phyloP scores from a whole-genome alignment of 1,284 basidiomycete species.

The Schizophyllum amplum region DNA sequence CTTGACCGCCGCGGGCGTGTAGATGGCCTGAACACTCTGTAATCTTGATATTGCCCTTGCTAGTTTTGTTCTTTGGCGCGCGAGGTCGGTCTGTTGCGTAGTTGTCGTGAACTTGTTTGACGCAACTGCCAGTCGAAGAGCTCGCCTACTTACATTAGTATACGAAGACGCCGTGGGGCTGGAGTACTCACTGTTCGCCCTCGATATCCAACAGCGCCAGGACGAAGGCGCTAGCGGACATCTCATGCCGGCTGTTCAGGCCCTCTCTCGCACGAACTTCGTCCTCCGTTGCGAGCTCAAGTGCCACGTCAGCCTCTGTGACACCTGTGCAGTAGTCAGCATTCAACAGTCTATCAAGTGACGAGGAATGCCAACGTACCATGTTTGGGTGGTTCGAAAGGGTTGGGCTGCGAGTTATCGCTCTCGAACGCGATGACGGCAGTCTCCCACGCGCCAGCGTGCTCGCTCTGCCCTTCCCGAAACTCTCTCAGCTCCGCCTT shows the following conservation, averaged over 20 bases:
- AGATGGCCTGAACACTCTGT: background rate
- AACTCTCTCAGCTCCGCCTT: constrained; percentile 13
- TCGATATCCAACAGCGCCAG: background rate
- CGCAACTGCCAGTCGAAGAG: background rate
- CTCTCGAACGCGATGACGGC: constrained; percentile 16
- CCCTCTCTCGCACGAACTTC: background rate
- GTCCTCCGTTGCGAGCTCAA: constrained; percentile 12
- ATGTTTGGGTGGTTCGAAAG: constrained; percentile 7
- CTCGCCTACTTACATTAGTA: background rate
- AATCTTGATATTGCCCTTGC: background rate
- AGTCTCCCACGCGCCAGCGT: constrained; percentile 9
- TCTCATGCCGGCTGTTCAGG: background rate
- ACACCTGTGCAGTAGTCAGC: constrained; percentile 4
- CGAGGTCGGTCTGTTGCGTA: background rate
- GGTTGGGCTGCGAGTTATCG: constrained; percentile 11
- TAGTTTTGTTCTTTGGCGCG: background rate
- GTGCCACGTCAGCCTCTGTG: constrained; percentile 5
- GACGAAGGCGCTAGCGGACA: constrained; percentile 4
- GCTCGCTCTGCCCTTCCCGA: constrained; percentile 1
- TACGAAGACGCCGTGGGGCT: background rate
- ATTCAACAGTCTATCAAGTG: background rate
- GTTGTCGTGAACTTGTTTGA: background rate
- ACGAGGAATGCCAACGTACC: constrained; percentile 8
- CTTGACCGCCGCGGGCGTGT: constrained; percentile 2
- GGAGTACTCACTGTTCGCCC: background rate